Evolutionary conservation across 306 rosid genomes (phyloP).

Genomic region (Datisca glomerata): DNA sequence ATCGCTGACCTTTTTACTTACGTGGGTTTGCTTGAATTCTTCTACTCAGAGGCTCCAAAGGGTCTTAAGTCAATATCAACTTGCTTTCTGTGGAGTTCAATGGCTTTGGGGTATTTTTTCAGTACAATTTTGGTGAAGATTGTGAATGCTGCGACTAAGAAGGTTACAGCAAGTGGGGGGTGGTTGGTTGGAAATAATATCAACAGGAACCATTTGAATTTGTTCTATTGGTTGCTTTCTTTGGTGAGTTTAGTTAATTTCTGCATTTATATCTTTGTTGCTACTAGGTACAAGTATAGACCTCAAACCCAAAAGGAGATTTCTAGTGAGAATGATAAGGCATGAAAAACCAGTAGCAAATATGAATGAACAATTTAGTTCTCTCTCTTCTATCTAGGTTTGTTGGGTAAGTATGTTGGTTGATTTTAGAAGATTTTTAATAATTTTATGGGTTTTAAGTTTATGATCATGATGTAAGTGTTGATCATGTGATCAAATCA

Average conservation of each 20-base stretch:
- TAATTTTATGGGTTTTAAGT: too few relatives aligned
- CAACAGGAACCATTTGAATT: conserved; percentile 62
- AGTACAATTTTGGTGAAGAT: conserved; percentile 66
- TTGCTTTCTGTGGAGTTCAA: conserved; percentile 83
- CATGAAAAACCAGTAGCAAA: too few relatives aligned
- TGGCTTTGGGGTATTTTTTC: conserved; percentile 74
- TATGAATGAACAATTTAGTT: too few relatives aligned
- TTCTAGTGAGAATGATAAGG: conserved; percentile 10
- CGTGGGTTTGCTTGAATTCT: conserved; percentile 74
- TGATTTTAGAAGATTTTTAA: too few relatives aligned
- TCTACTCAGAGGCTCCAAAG: conserved; percentile 86
- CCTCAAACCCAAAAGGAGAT: conserved; percentile 18
- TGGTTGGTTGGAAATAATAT: conserved; percentile 87
- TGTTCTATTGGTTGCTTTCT: conserved; percentile 69
- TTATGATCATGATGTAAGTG: too few relatives aligned
- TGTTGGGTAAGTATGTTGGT: too few relatives aligned
- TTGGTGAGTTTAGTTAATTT: conserved; percentile 65
- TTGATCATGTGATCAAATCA: too few relatives aligned
- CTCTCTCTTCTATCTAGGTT: too few relatives aligned
- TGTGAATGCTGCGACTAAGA: conserved; percentile 55
- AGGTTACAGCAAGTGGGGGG: conserved; percentile 37
- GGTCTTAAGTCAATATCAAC: conserved; percentile 66
- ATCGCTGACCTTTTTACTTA: conserved; percentile 87
- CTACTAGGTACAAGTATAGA: conserved; percentile 67
- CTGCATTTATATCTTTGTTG: conserved; percentile 39